Conservation (phyloP, 441 rosid genomes). For the Populus hybrid region DNA sequence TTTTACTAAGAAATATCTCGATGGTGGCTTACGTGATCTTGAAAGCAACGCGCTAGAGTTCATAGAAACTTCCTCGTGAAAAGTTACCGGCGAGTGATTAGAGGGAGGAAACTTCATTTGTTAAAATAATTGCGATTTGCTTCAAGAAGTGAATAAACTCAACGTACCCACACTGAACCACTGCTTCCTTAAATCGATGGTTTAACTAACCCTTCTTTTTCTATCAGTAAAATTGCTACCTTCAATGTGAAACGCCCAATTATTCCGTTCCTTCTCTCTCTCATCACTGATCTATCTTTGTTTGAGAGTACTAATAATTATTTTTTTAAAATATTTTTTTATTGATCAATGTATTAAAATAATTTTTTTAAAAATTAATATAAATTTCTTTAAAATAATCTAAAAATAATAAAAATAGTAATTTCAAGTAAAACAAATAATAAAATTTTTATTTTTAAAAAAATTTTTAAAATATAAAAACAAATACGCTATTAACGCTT, state of each 20-base stretch:
- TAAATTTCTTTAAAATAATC: no score
- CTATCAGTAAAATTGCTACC: background rate
- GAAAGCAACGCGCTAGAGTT: slow-evolving; percentile 8
- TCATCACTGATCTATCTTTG: no score
- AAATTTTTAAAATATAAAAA: no score
- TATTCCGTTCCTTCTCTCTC: no score
- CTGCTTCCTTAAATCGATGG: background rate
- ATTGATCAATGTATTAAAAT: no score
- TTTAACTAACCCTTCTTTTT: background rate
- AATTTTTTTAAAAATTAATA: no score
- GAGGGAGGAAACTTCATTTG: background rate
- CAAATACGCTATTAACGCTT: background rate
- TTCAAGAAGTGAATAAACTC: background rate
- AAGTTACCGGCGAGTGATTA: background rate
- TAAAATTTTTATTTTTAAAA: no score
- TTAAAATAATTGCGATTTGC: background rate
- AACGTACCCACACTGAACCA: background rate
- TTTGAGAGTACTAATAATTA: no score
- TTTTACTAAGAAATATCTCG: slow-evolving; percentile 10
- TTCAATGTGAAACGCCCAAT: background rate
- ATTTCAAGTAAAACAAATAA: no score
- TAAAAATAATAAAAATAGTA: no score
- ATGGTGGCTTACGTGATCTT: background rate
- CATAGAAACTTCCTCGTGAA: background rate
- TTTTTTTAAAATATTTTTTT: no score